Conservation (phyloP, 1,284 basidiomycete genomes). For the Austroboletus rostrupii region DNA sequence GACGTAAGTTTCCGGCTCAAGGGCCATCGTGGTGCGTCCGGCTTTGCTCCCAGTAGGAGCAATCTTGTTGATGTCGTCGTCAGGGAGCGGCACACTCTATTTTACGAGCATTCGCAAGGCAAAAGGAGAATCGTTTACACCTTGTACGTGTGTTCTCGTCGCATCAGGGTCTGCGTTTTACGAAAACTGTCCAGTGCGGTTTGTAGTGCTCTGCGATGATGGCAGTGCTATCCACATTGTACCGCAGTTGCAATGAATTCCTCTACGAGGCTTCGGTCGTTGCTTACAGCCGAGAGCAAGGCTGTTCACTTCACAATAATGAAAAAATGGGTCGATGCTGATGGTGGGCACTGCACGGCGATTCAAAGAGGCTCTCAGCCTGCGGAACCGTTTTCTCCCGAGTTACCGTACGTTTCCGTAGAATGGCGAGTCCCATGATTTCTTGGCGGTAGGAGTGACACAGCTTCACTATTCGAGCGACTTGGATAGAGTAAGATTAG, state of each 20-base stretch:
- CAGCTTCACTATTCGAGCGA: too few species aligned
- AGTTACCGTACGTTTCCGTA: too few species aligned
- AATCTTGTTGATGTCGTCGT: background rate
- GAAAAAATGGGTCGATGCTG: too few species aligned
- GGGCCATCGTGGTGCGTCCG: conserved; percentile 57
- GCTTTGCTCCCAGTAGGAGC: background rate
- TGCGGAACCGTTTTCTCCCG: too few species aligned
- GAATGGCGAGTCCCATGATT: too few species aligned
- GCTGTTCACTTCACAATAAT: too few species aligned
- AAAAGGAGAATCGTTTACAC: conserved; percentile 69
- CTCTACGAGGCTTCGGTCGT: too few species aligned
- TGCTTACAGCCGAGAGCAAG: too few species aligned
- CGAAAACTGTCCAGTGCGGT: conserved; percentile 48
- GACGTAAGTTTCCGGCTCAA: conserved; percentile 73
- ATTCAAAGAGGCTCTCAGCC: too few species aligned
- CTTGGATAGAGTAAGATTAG: too few species aligned
- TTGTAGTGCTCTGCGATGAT: conserved; percentile 66
- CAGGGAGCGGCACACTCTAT: conserved; percentile 70
- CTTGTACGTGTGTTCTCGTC: conserved; percentile 44
- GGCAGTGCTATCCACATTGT: conserved; percentile 44
- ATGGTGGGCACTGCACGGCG: background rate
- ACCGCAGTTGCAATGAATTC: conserved; percentile 1
- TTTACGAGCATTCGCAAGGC: conserved; percentile 76
- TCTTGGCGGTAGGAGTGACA: too few species aligned
- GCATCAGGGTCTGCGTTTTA: background rate